phyloP scores from a whole-genome alignment of 2,329 filamentous ascomycete genomes.

The Penicillium oxalicum region DNA sequence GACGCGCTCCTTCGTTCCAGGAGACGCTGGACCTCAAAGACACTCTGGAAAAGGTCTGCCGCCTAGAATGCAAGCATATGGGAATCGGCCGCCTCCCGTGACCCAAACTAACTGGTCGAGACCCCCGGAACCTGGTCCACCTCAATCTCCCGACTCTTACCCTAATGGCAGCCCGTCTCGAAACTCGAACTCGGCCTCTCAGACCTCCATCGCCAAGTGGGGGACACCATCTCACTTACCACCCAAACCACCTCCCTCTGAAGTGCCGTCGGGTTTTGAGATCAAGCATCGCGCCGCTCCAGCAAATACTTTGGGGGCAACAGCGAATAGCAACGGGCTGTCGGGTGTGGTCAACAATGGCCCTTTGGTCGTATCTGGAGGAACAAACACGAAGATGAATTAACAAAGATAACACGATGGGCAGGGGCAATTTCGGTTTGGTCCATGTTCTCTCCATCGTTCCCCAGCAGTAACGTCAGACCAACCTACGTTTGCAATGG shows the following conservation, averaged over 20 bases:
- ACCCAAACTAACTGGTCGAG: slow-evolving; percentile 26
- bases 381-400: slow-evolving; percentile 23
- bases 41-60: slow-evolving; percentile 30
- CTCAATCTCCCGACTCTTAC: slow-evolving; percentile 19
- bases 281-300: slow-evolving; percentile 29
- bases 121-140: slow-evolving; percentile 19
- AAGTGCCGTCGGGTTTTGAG: slow-evolving; percentile 39
- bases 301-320: slow-evolving; percentile 14
- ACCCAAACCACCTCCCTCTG: slow-evolving; percentile 46
- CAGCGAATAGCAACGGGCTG: slow-evolving; percentile 20
- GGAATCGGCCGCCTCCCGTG: slow-evolving; percentile 15
- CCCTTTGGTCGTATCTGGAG: slow-evolving; percentile 38
- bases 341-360: slow-evolving; percentile 24
- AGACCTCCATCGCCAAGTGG: slow-evolving; percentile 45
- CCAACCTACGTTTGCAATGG: no score
- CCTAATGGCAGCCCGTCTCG: slow-evolving; percentile 16
- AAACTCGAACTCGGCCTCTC: slow-evolving; percentile 17
- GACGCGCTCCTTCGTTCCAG: slow-evolving; percentile 84
- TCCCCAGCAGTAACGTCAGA: no score
- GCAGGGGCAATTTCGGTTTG: no score
- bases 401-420: slow-evolving; percentile 1
- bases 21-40: slow-evolving; percentile 36
- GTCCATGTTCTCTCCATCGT: no score
- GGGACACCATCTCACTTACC: slow-evolving; percentile 47
- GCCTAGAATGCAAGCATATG: slow-evolving; percentile 25